Evolutionary conservation across 2,329 filamentous ascomycete species (phyloP), one percentile per base, ranked within the genome.

Genomic region (Ascochyta clinopodiicola): DNA sequence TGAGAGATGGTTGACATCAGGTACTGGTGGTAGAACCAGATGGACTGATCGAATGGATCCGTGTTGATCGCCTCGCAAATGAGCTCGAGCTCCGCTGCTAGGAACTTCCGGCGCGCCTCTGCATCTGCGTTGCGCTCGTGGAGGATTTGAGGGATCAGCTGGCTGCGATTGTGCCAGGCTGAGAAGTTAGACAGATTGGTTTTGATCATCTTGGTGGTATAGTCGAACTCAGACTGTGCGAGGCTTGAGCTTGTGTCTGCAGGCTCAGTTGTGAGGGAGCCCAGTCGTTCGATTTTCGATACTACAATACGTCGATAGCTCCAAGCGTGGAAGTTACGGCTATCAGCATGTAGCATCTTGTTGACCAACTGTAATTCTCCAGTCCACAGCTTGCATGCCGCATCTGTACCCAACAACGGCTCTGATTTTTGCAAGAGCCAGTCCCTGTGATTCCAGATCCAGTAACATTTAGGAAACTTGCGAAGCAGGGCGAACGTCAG

Each of bases 11-110:
- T 89, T 56, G 87, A 84, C 78, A 97, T 86, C 53, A 97, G 80
- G 69, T 89, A 96, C 66, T 95, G 90, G 74, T 98, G 92, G 71
- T 99, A 98, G 75, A 96, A 96, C 93, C 95, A 99, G 6, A 97
- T 82, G 17, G 92, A 96, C 72, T 98, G 94, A 71, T 98, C 94
- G 64, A 96, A 92, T 0, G 94, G 92, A 54, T 96, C 93, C 34
- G 91, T 91, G 56, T 92, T 95, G 44, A 98, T 81, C 0, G 90
- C 93, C 52, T 88, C 84, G 51, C 89, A 87, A 24, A 96, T 88
- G 38, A 91, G 79, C 24, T 84, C 81, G 45, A 98, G 81, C 77
- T 99, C 95, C 62, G 87, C 79, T 48, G 94, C 87, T 8, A 98
- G 79, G 67, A 96, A 89, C 35, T 79, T 78, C 66, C 81, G 84